Conservation (phyloP, 768 basidiomycete species). For the Lanmaoa rubissima region DNA sequence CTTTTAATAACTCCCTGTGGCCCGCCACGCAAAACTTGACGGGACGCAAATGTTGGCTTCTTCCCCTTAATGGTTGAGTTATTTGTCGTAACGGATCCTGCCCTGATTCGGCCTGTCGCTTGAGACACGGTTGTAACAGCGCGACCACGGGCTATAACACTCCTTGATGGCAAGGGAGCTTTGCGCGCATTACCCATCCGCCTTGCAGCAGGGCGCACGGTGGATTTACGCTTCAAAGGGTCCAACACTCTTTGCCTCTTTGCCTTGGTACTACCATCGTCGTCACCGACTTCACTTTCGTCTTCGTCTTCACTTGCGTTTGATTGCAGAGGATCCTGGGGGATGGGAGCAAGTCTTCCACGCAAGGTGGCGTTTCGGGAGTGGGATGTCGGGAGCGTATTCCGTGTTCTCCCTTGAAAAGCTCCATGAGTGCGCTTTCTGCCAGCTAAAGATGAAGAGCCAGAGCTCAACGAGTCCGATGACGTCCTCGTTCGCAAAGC, state of each 20-base stretch:
- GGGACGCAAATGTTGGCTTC: constrained; percentile 5
- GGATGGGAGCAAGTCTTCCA: constrained; percentile 15
- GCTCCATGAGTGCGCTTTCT: constrained; percentile 38
- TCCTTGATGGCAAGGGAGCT: constrained; percentile 9
- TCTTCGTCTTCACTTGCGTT: constrained; percentile 24
- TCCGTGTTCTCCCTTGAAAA: constrained; percentile 4
- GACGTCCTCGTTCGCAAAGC: constrained; percentile 40
- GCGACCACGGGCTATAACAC: constrained; percentile 8
- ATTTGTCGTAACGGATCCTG: constrained; percentile 8
- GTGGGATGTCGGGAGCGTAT: constrained; percentile 4
- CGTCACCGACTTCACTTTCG: constrained; percentile 11
- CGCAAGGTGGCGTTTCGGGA: constrained; percentile 28
- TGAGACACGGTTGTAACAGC: constrained; percentile 9
- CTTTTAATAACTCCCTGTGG: constrained; percentile 19
- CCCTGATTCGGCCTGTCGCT: constrained; percentile 7
- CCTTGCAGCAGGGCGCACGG: constrained; percentile 24
- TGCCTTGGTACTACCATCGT: constrained; percentile 4
- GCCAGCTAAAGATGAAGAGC: constrained; percentile 38
- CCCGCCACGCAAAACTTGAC: constrained; percentile 10
- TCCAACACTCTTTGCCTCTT: constrained; percentile 31
- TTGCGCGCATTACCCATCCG: constrained; percentile 16
- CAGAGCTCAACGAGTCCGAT: constrained; percentile 43
- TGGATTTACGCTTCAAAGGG: constrained; percentile 25
- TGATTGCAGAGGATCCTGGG: constrained; percentile 17
- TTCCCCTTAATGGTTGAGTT: constrained; percentile 14